Evolutionary conservation across 768 basidiomycete species (phyloP).

Genomic region (Kwoniella dendrophila): DNA sequence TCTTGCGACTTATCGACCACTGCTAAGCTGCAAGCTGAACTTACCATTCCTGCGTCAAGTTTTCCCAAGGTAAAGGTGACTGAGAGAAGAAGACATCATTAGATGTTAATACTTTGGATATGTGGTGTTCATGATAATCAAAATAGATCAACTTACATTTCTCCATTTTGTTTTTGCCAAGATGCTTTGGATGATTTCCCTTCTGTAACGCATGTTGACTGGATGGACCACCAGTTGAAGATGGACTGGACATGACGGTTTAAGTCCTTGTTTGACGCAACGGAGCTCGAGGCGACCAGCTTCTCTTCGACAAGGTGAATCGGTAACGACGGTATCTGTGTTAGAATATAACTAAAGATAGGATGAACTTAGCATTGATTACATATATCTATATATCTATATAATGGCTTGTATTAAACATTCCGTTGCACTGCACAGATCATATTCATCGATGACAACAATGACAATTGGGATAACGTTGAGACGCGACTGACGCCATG

Average conservation of each 20-base stretch:
- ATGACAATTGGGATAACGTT: background rate
- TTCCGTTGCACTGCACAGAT: background rate
- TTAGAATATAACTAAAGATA: too few species aligned
- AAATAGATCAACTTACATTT: slow-evolving; percentile 36
- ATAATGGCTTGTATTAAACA: too few species aligned
- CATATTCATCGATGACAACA: background rate
- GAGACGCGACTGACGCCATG: slow-evolving; percentile 4
- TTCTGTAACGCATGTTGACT: slow-evolving; percentile 18
- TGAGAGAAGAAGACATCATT: slow-evolving; percentile 15
- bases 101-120: background rate
- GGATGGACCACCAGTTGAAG: slow-evolving; percentile 9
- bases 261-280: background rate
- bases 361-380: too few species aligned
- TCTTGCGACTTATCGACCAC: background rate
- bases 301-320: background rate
- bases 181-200: background rate
- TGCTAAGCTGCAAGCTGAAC: slow-evolving; percentile 41
- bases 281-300: background rate
- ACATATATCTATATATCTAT: too few species aligned
- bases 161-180: slow-evolving; percentile 43
- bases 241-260: slow-evolving; percentile 16
- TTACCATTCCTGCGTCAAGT: slow-evolving; percentile 75
- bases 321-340: too few species aligned
- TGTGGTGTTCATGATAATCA: slow-evolving; percentile 11
- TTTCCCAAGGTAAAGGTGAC: slow-evolving; percentile 85